Base-by-base conservation (phyloP, 225 moss, liverwort and hornwort genomes). In the Antitrichia curtipendula region DNA sequence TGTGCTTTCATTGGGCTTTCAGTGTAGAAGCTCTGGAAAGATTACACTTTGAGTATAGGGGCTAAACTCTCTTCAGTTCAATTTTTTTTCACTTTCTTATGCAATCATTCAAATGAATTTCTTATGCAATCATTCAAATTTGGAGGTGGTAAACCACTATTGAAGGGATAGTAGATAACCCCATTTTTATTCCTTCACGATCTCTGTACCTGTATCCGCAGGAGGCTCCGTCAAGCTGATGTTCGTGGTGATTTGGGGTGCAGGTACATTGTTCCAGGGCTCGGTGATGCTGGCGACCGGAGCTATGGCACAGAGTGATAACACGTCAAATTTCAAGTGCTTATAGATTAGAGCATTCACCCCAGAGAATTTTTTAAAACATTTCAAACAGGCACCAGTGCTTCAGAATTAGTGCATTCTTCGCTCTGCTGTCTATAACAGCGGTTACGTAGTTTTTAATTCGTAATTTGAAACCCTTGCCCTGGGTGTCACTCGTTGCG, bases 241-340 rank as follows among this genome's bases (percentile, higher is more conserved):
- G 27, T 25, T 34, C 14, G 56, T 62, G 52, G 34, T 88, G 73
- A 23, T 58, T 71, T 23, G 8, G 75, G n/a, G 70, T 87, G 75
- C 93, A 97, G 95, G 82, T 96, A 91, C 72, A 97, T 97, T 80
- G 94, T 96, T 78, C 96, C 96, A 68, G 95, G 96, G 38, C 92
- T 97, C 31, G 95, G 96, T 87, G 96, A 97, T 89, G 96, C 96
- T 81, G 95, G 95, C n/a, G 95, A 97, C 86, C 91, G 97, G 59
- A 96, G 96, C 91, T 97, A 90, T 87, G 95, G 94, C 76, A 97
- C 96, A 71, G 87, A 41, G 72, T 86, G 83, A 90, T 27, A 83
- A 54, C 78, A 60, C 40, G 29, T 27, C 59, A 36, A 58, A 53
- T 22, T 56, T 77, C 3, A 79, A 88, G 32, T 62, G 54, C 71